phyloP scores from a whole-genome alignment of 371 early-diverging fungal genomes.

The Actinomortierella wolfii region DNA sequence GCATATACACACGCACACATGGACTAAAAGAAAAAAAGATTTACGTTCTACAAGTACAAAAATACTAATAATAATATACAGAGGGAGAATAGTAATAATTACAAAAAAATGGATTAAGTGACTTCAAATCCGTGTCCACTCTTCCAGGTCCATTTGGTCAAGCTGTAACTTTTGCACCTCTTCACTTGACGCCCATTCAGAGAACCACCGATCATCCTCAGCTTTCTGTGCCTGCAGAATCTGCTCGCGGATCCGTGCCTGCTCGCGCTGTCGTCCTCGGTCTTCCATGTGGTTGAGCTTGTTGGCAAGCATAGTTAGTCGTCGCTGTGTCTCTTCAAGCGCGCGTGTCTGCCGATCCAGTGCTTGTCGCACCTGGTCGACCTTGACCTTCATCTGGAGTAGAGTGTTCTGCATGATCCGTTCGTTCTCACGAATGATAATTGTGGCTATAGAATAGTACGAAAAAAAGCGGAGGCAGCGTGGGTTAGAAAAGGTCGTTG shows the following conservation, averaged over 20 bases:
- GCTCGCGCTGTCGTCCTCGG: conserved; percentile 14
- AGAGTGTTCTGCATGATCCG: conserved; percentile 9
- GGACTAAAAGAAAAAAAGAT: too few species aligned
- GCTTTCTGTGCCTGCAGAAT: not conserved
- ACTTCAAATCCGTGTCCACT: too few species aligned
- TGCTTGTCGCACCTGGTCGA: conserved; percentile 21
- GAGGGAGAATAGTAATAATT: too few species aligned
- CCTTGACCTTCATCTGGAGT: conserved; percentile 21
- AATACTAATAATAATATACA: too few species aligned
- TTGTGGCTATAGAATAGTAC: conserved; percentile 6
- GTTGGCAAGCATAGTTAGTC: conserved; percentile 14
- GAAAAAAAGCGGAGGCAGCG: too few species aligned
- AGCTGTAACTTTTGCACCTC: too few species aligned
- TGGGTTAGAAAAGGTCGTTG: not conserved
- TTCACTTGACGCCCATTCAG: too few species aligned
- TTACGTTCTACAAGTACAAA: too few species aligned
- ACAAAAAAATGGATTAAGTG: too few species aligned
- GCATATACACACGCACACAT: too few species aligned
- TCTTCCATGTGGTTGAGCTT: conserved; percentile 23
- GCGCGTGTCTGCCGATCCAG: conserved; percentile 23
- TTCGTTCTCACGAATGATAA: conserved; percentile 30
- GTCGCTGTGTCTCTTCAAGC: conserved; percentile 24
- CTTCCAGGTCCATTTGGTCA: too few species aligned
- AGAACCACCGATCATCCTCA: conserved; percentile 27
- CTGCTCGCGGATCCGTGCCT: conserved; percentile 7